Conservation (phyloP, 2,329 filamentous ascomycete genomes). For the Didymella sp. region DNA sequence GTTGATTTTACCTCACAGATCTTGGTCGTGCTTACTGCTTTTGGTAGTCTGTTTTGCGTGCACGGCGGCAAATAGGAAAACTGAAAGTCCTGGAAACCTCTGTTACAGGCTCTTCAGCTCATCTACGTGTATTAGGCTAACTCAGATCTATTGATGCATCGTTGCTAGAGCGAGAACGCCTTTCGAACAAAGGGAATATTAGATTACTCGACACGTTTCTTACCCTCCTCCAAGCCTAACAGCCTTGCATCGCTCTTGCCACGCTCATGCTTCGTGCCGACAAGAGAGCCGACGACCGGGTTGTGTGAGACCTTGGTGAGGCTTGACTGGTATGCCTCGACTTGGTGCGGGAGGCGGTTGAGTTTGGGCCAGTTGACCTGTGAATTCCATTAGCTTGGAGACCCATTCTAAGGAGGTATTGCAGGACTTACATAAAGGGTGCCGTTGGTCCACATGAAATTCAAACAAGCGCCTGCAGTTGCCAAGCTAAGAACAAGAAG, state of each 20-base stretch:
- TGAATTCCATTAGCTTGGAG: constrained; percentile 49
- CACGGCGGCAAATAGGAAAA: neutral
- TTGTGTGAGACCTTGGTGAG: constrained; percentile 83
- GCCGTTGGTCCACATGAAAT: constrained; percentile 83
- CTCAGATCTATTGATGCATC: constrained; percentile 7
- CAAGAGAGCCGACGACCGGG: constrained; percentile 76
- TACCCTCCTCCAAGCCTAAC: constrained; percentile 90
- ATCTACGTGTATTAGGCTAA: constrained; percentile 8
- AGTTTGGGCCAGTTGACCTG: constrained; percentile 99
- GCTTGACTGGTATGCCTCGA: constrained; percentile 88
- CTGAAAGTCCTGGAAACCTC: neutral
- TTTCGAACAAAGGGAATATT: constrained; percentile 5
- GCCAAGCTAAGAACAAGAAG: constrained; percentile 81
- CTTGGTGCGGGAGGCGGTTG: constrained; percentile 84
- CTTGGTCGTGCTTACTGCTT: neutral
- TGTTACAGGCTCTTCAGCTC: neutral
- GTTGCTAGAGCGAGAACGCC: neutral
- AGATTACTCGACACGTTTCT: constrained; percentile 88
- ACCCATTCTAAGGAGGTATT: neutral
- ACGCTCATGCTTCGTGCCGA: constrained; percentile 72
- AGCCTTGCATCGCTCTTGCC: constrained; percentile 83
- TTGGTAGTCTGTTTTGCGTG: neutral
- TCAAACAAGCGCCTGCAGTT: constrained; percentile 72
- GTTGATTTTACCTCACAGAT: neutral
- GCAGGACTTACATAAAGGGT: constrained; percentile 86